phyloP scores from a whole-genome alignment of 257 asterid species.

The Eustoma russellianum region DNA sequence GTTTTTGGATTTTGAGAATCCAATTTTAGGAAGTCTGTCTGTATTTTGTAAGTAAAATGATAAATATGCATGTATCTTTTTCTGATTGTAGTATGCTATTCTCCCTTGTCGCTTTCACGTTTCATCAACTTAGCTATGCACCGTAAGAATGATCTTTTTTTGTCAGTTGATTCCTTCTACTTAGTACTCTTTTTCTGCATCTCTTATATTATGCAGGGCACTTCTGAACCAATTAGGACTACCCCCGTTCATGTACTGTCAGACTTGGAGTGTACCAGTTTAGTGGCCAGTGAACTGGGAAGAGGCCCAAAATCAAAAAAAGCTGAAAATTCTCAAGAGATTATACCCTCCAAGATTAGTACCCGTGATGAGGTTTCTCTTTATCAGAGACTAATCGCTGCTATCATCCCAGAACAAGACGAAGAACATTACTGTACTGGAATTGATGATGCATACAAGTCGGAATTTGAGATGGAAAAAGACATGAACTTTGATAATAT shows the following conservation, averaged over 20 bases:
- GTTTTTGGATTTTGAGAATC: no score
- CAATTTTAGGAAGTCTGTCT: no score
- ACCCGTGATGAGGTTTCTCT: slow-evolving; percentile 44
- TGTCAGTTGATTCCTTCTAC: no score
- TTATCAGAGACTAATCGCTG: slow-evolving; percentile 72
- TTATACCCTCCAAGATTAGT: slow-evolving; percentile 34
- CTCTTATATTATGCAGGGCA: slow-evolving; percentile 29
- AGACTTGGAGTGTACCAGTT: slow-evolving; percentile 44
- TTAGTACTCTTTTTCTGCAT: no score
- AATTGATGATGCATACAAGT: slow-evolving; percentile 39
- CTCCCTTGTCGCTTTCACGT: no score
- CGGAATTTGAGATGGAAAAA: slow-evolving; percentile 44
- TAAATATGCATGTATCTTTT: no score
- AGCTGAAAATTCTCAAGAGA: slow-evolving; percentile 40
- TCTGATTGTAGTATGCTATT: no score
- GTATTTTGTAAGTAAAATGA: no score
- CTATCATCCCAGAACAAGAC: slow-evolving; percentile 68
- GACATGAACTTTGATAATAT: slow-evolving; percentile 37
- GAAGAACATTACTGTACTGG: slow-evolving; percentile 30
- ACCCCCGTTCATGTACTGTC: slow-evolving; percentile 31
- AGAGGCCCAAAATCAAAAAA: slow-evolving; percentile 41
- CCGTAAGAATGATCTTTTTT: no score
- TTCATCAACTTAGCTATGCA: no score
- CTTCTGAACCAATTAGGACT: slow-evolving; percentile 33
- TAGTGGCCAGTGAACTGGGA: slow-evolving; percentile 35